Evolutionary conservation across 2,329 filamentous ascomycete genomes (phyloP).

Genomic region (Aspergillus flavus): DNA sequence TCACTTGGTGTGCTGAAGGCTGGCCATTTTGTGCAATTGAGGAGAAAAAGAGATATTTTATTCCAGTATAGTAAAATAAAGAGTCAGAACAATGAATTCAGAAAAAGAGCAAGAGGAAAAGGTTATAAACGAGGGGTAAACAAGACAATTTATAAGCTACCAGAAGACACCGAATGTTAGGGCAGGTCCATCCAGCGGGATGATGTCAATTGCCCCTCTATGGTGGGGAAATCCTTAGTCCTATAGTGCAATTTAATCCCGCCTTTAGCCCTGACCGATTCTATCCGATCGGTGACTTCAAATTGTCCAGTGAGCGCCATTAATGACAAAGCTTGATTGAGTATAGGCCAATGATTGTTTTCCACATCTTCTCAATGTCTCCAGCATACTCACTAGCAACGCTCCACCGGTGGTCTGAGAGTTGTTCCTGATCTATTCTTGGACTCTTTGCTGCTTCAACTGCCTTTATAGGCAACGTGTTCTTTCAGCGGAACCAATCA

Average conservation of each 20-base stretch:
- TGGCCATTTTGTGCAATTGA: conserved; percentile 28
- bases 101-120: neutral
- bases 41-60: neutral
- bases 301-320: neutral
- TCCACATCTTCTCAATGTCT: neutral
- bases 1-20: conserved; percentile 33
- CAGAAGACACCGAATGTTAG: conserved; percentile 8
- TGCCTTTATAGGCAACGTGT: neutral
- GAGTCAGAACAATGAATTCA: neutral
- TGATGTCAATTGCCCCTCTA: conserved; percentile 23
- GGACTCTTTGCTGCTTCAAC: neutral
- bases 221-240: conserved; percentile 4
- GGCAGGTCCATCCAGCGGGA: conserved; percentile 28
- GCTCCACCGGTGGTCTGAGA: neutral
- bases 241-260: neutral
- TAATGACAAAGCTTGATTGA: neutral
- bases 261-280: conserved; percentile 8
- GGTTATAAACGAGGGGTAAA: conserved; percentile 1
- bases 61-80: neutral
- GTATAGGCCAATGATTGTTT: neutral
- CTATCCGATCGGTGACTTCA: conserved; percentile 1
- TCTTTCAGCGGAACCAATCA: neutral
- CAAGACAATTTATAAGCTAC: conserved; percentile 19
- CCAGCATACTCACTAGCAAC: neutral
- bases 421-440: too few relatives aligned